Conservation (phyloP, 495 filamentous ascomycete genomes). For the Penicillium paradoxum region DNA sequence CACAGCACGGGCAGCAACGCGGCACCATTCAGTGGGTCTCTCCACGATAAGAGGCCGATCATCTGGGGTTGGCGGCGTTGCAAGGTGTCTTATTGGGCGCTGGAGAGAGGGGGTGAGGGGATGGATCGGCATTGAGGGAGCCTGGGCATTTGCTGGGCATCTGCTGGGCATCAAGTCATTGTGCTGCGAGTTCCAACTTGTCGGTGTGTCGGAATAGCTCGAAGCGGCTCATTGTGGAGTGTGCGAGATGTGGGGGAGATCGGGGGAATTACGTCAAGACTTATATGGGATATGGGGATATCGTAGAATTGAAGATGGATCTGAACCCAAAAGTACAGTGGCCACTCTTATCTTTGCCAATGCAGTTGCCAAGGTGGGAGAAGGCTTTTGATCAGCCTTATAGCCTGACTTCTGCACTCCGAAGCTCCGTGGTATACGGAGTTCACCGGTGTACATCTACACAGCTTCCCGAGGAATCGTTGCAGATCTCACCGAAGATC, state of each 20-base stretch:
- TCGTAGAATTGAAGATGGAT: background rate
- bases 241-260: background rate
- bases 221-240: background rate
- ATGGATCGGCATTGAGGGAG: constrained; percentile 16
- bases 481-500: background rate
- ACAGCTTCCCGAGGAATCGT: background rate
- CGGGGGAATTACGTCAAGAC: background rate
- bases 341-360: too few relatives aligned
- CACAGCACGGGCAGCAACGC: background rate
- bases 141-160: background rate
- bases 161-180: background rate
- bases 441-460: too few relatives aligned
- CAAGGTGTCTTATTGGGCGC: constrained; percentile 11
- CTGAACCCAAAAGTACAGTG: background rate
- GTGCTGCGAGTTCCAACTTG: background rate
- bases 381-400: too few relatives aligned
- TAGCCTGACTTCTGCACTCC: too few relatives aligned
- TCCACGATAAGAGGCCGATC: constrained; percentile 20
- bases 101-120: constrained; percentile 15
- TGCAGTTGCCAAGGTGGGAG: too few relatives aligned
- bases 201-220: background rate
- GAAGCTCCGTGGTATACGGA: too few relatives aligned
- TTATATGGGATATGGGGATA: background rate
- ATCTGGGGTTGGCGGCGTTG: constrained; percentile 18
- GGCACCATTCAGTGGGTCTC: constrained; percentile 10